Conservation (phyloP, 2,329 filamentous ascomycete genomes). For the Xylaria sp. region DNA sequence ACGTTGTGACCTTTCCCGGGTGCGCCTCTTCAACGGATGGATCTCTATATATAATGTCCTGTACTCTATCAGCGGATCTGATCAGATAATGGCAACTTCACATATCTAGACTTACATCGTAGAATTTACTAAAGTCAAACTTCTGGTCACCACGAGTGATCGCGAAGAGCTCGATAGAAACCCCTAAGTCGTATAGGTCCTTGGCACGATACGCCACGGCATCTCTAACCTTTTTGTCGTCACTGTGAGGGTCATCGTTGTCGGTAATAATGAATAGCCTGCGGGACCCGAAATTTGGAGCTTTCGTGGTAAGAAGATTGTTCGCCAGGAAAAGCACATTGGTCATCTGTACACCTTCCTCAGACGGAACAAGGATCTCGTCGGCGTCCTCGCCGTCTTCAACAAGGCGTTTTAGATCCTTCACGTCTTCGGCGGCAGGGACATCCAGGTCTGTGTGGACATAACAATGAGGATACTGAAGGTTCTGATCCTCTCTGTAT, state of each 20-base stretch:
- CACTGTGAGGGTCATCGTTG: constrained; percentile 80
- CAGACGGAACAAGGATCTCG: constrained; percentile 69
- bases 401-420: constrained; percentile 72
- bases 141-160: constrained; percentile 70
- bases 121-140: constrained; percentile 87
- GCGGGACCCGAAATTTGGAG: constrained; percentile 89
- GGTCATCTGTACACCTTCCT: constrained; percentile 75
- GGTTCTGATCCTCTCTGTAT: constrained; percentile 69
- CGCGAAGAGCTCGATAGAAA: constrained; percentile 90
- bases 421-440: constrained; percentile 85
- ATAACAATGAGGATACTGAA: constrained; percentile 86
- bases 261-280: constrained; percentile 96
- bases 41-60: constrained; percentile 90
- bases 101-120: constrained; percentile 67
- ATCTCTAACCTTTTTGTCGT: constrained; percentile 72
- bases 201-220: constrained; percentile 86
- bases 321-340: constrained; percentile 94
- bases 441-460: constrained; percentile 86
- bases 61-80: background rate
- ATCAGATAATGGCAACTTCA: constrained; percentile 28
- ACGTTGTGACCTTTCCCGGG: constrained; percentile 60
- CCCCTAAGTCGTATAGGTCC: constrained; percentile 91
- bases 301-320: constrained; percentile 93
- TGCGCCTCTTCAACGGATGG: constrained; percentile 70
- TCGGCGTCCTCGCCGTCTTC: constrained; percentile 76